Evolutionary conservation across 345 rosid species (phyloP).

Genomic region (Atalantia buxifolia): DNA sequence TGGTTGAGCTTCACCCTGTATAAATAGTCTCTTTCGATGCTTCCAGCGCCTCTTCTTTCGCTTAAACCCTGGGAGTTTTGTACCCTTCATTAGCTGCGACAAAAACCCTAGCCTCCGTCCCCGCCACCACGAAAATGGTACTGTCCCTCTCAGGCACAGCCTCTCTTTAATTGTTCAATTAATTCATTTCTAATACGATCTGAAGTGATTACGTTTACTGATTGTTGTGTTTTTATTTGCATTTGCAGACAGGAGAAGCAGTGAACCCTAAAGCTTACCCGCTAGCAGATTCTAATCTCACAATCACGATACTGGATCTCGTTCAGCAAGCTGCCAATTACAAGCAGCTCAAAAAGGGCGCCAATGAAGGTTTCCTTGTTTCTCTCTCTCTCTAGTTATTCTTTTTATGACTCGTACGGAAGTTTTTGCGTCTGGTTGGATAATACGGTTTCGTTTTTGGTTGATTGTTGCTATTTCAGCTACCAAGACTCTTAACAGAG

Average conservation of each 20-base stretch:
- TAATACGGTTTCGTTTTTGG: background rate
- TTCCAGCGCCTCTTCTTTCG: too few relatives aligned
- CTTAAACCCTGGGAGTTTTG: constrained; percentile 13
- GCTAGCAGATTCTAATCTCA: constrained; percentile 71
- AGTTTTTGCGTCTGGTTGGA: background rate
- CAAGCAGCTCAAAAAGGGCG: constrained; percentile 99
- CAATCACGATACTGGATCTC: constrained; percentile 80
- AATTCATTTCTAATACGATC: too few relatives aligned
- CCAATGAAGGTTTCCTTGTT: constrained; percentile 69
- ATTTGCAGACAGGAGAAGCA: constrained; percentile 57
- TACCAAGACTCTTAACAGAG: constrained; percentile 92
- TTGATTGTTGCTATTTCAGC: constrained; percentile 38
- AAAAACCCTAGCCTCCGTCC: constrained; percentile 23
- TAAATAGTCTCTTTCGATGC: background rate
- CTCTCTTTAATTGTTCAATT: background rate
- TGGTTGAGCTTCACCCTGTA: background rate
- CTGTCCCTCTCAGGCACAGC: background rate
- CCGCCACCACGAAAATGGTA: constrained; percentile 9
- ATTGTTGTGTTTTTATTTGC: background rate
- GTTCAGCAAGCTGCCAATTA: constrained; percentile 93
- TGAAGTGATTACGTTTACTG: background rate
- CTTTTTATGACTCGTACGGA: too few relatives aligned
- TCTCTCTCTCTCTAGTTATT: background rate
- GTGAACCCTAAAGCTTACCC: constrained; percentile 94
- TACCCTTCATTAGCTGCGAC: background rate